These are phyloP conservation scores for Heliamphora pulchella DNA, from an alignment of 179 eudicot genomes.

Conservation along the genomic window DNA sequence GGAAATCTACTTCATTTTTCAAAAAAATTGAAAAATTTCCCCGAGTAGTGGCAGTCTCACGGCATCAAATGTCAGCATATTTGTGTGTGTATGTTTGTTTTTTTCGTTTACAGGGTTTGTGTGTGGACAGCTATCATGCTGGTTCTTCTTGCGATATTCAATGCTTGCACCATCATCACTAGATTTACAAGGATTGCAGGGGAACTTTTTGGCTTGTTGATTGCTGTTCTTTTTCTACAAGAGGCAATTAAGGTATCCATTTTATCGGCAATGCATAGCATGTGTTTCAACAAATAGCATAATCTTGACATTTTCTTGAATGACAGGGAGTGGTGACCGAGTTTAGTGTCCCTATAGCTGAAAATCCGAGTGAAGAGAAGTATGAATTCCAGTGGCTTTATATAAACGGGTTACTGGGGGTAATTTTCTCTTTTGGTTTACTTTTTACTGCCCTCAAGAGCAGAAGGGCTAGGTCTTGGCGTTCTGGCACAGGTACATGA, in stretches of 20 bases:
- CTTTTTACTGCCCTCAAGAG: slow-evolving; percentile 42
- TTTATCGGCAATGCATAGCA: not conserved
- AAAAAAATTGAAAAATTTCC: too few relatives aligned
- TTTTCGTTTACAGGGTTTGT: slow-evolving; percentile 32
- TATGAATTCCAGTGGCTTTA: slow-evolving; percentile 46
- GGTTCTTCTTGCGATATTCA: slow-evolving; percentile 41
- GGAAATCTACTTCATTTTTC: not conserved
- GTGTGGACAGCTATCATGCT: slow-evolving; percentile 39
- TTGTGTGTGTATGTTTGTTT: not conserved
- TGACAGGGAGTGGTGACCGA: slow-evolving; percentile 43
- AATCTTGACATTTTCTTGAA: slow-evolving; percentile 8
- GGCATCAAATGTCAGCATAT: not conserved
- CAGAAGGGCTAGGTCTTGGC: slow-evolving; percentile 46
- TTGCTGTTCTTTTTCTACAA: slow-evolving; percentile 45
- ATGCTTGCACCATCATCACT: slow-evolving; percentile 38
- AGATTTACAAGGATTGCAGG: slow-evolving; percentile 49
- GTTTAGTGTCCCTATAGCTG: slow-evolving; percentile 33
- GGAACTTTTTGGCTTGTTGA: slow-evolving; percentile 48
- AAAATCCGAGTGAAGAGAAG: slow-evolving; percentile 24
- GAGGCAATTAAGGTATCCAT: slow-evolving; percentile 39
- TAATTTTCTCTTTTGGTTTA: slow-evolving; percentile 39
- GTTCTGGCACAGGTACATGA: slow-evolving; percentile 39
- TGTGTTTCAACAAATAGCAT: not conserved
- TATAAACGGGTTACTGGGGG: slow-evolving; percentile 37
- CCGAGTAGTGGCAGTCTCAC: not conserved